A percentile compares a stretch with the other conserved stretches of the same genome.
phyloP scores from a whole-genome alignment of 805 yeast genomes.

The Helenozyma rhizophorensis region DNA sequence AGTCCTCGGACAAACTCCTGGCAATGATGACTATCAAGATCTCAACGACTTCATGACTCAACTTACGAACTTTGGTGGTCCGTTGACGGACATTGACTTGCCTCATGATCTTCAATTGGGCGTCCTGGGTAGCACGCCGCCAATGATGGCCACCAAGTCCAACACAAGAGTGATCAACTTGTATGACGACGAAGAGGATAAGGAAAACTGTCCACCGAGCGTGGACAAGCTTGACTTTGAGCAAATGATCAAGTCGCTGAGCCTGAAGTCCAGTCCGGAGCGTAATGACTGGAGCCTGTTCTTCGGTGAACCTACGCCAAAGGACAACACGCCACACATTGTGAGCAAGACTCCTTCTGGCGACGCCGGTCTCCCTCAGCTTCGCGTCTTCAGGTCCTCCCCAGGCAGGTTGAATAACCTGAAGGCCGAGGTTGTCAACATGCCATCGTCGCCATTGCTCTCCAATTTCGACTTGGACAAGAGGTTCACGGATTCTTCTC shows the following conservation, averaged over 20 bases:
- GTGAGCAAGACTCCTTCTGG: constrained; percentile 15
- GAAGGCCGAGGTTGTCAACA: constrained; percentile 24
- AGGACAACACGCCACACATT: constrained; percentile 24
- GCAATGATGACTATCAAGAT: constrained; percentile 24
- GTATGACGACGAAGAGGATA: constrained; percentile 36
- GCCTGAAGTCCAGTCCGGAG: constrained; percentile 33
- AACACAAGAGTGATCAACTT: constrained; percentile 51
- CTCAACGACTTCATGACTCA: constrained; percentile 39
- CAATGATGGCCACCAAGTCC: constrained; percentile 51
- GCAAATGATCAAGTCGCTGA: constrained; percentile 22
- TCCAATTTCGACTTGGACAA: constrained; percentile 11
- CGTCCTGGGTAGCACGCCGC: constrained; percentile 33
- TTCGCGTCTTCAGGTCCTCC: constrained; percentile 28
- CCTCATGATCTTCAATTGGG: constrained; percentile 19
- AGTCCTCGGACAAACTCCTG: constrained; percentile 8
- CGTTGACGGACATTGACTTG: constrained; percentile 43
- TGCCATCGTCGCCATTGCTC: constrained; percentile 40
- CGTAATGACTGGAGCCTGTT: constrained; percentile 43
- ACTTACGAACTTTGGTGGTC: constrained; percentile 37
- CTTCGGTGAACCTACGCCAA: constrained; percentile 40
- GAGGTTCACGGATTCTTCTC: constrained; percentile 23
- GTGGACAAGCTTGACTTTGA: constrained; percentile 17
- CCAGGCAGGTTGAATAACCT: constrained; percentile 18
- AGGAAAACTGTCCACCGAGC: constrained; percentile 24
- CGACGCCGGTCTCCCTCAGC: constrained; percentile 27